Base-by-base conservation (phyloP, 805 yeast species). In the Metahyphopichia silvanorum region DNA sequence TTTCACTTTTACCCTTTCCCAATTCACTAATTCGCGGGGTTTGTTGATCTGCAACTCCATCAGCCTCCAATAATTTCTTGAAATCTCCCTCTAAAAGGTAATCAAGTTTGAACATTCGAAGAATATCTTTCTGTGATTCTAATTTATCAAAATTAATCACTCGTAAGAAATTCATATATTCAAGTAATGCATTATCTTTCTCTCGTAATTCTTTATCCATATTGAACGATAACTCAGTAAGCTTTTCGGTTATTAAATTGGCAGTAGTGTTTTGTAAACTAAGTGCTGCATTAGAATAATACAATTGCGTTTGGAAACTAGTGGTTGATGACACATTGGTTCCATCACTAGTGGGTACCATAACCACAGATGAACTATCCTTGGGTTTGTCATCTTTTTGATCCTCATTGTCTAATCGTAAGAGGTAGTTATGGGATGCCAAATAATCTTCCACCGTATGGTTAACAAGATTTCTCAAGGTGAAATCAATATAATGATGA, bases 401-500 rank as follows among this genome's bases (percentile, higher is more conserved):
- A 11, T 37, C 43, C 23, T 29, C 35, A 13, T 16, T 34, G 31
- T 55, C 60, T 13, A 55, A 38, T 25, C 54, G 39, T 29, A 56
- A 37, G 4, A 56, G 45, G 46, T 24, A 56, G 36, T 57, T 57
- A 31, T 57, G 63, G 1, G 53, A 46, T 17, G 57, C 58, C 21
- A 65, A 51, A 25, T 51, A 78, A 52, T 58, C 73, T 44, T 63
- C 74, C 25, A 57, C 73, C 45, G 60, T 62, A 49, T 56, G 74
- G 46, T 55, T 69, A 40, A 50, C 69, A 49, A 51, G 67, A 55
- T 66, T 76, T 51, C 46, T 54, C 35, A 49, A 44, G 38, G 53
- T 61, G 37, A 62, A 71, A 55, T 70, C 78, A 41, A 68, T 71
- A 46, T 67, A 63, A 18, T 95, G 95, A 26, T 96, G 96, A 37